Base-by-base conservation (phyloP, 208 protist species). In the Phytomonas francai region DNA sequence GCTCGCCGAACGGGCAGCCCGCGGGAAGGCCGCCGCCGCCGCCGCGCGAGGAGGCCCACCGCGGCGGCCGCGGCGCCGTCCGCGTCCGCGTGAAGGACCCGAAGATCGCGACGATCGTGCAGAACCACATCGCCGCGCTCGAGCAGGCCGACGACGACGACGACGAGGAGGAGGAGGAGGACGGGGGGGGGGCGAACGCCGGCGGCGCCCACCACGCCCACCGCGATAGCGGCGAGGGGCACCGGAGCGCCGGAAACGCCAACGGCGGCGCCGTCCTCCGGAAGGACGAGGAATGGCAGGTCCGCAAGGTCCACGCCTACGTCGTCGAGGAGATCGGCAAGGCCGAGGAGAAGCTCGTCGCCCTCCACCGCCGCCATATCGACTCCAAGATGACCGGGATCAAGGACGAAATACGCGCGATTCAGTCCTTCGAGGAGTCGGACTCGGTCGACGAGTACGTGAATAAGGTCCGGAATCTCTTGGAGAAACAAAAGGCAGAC, bases 331-430 rank as follows among this genome's bases (percentile, higher is more conserved):
- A 91, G 65, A 98, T 98, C 60, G 79, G 91, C 31, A 92, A 94
- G 66, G 91, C 94, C n/a, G 91, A 98, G 77, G 94, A 97, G 32
- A 94, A 97, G 73, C 74, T 97, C 30, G 82, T 97, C n/a, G 79
- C 81, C 22, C 74, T 93, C 65, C 94, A 98, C 66, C 84, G 93
- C 39, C 78, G 94, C 30, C 92, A 98, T 71, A 95, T 98, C 63
- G 89, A 97, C 72, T 83, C 84, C 61, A 94, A 97, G 66, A 98
- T 97, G 91, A 93, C 90, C 6, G 81, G 96, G 2, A 93, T 98
- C 59, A 96, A 97, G 70, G 83, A 97, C 51, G 93, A 98, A 68
- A 97, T 98, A 66, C 71, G 79, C 12, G 86, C 92, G 3, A 93
- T 98, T 54, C 83, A 97, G 71, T 42, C 79, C 28, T 95, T 98